Conservation (phyloP, 179 eudicot species). For the Spinacia oleracea region DNA sequence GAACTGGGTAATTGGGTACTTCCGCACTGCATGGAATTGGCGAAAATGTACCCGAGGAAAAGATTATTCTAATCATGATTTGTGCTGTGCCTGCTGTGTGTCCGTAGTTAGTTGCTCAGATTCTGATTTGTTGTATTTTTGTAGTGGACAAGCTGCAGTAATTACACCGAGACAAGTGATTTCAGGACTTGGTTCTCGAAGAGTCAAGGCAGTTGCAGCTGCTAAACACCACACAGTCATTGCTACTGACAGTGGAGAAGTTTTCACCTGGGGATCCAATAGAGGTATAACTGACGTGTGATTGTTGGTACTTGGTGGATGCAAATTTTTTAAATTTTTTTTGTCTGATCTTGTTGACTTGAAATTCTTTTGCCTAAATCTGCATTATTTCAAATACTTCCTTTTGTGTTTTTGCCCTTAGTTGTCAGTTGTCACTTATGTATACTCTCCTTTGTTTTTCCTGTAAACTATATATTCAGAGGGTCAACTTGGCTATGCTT, state of each 20-base stretch:
- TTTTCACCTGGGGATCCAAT: conserved; percentile 99
- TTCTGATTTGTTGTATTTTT: conserved; percentile 22
- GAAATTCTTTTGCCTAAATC: neutral
- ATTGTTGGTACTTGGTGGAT: neutral
- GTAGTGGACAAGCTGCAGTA: conserved; percentile 99
- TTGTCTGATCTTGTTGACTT: neutral
- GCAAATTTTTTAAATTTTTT: neutral
- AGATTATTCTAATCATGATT: neutral
- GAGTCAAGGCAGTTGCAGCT: conserved; percentile 87
- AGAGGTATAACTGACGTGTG: conserved; percentile 57
- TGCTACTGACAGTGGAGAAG: conserved; percentile 93
- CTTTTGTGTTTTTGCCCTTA: neutral
- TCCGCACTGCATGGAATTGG: too few species aligned
- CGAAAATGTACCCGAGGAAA: too few species aligned
- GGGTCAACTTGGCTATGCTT: conserved; percentile 99
- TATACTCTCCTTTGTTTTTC: neutral
- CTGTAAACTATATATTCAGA: conserved; percentile 46
- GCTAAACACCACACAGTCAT: conserved; percentile 96
- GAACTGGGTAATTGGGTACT: too few species aligned
- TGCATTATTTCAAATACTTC: neutral
- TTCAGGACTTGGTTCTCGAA: conserved; percentile 87
- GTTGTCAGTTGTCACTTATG: neutral
- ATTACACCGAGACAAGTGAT: conserved; percentile 91
- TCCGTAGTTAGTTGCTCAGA: conserved; percentile 9
- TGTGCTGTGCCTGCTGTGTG: neutral